Conservation (phyloP, 129 eudicot species). For the Mikania micrantha region DNA sequence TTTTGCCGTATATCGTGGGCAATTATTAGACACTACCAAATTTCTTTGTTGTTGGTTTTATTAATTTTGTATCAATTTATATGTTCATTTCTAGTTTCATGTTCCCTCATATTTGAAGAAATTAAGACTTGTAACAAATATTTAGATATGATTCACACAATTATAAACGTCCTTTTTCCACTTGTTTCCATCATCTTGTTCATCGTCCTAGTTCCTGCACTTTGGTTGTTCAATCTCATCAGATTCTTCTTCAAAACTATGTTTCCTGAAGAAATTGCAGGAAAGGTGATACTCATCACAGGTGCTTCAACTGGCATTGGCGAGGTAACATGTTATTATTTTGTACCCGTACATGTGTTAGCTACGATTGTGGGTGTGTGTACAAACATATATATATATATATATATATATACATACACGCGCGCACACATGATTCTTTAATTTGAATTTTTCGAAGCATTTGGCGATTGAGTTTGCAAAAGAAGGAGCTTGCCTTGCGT, state of each 20-base stretch:
- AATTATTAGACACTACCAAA: neutral
- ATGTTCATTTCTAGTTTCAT: neutral
- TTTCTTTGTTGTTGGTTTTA: neutral
- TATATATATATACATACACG: neutral
- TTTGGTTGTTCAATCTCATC: constrained; percentile 21
- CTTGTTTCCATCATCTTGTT: constrained; percentile 5
- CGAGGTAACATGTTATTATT: constrained; percentile 19
- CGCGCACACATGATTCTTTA: neutral
- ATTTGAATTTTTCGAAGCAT: constrained; percentile 15
- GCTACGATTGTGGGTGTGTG: neutral
- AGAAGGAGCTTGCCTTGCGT: constrained; percentile 53
- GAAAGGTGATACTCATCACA: constrained; percentile 36
- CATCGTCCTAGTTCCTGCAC: constrained; percentile 18
- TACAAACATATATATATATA: neutral
- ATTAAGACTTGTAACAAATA: neutral
- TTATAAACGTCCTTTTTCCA: constrained; percentile 21
- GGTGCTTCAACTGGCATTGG: constrained; percentile 43
- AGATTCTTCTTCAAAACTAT: neutral
- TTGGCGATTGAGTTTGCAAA: constrained; percentile 34
- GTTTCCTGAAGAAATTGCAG: constrained; percentile 18
- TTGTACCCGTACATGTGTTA: neutral
- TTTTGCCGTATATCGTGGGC: constrained; percentile 10
- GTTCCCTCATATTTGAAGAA: neutral
- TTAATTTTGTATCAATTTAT: neutral
- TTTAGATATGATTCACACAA: constrained; percentile 18